Base-by-base conservation (phyloP, 306 rosid genomes). In the Luffa acutangula region DNA sequence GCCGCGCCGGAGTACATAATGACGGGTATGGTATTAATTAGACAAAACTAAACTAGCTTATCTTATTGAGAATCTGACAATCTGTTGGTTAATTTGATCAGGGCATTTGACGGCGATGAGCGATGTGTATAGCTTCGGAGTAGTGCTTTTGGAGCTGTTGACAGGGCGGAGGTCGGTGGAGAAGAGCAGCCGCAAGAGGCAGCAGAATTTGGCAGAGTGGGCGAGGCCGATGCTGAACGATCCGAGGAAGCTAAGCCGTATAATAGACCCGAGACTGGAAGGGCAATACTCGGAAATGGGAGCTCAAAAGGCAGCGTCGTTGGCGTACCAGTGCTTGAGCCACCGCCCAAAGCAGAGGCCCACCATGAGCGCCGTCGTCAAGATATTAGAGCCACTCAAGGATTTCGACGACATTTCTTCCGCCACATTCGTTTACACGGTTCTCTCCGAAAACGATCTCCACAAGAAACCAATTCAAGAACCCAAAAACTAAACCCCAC, bases 41-140 rank as follows among this genome's bases (percentile, higher is more conserved):
- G 31, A 25, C 31, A 25, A 25, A 25, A 25, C 31, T 25, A 25
- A 25, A 25, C 31, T 25, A 25, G 31, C 31, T 25, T 25, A 25
- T 0, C 31, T 25, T 25, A 25, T 25, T 25, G 1, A 25, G 31
- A 25, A 25, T 25, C 31, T 25, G 31, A 25, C 31, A 25, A 25
- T n/a, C n/a, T n/a, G n/a, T n/a, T n/a, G n/a, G n/a, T n/a, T n/a
- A n/a, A n/a, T n/a, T n/a, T n/a, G 31, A 25, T 25, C 77, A 79
- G 82, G 82, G 14, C 82, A 79, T 67, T 67, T 79, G 77, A 79
- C 82, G 39, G 77, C 82, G 5, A 79, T 58, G 82, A 79, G 82
- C n/a, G 82, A 79, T 17, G 82, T 79, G 31, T 79, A 79, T 43
- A 79, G 82, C 41, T 79, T 79, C 17, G 82, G 82, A 79, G 82